phyloP scores from a whole-genome alignment of 31 red algal species.

The Endocladia muricata region DNA sequence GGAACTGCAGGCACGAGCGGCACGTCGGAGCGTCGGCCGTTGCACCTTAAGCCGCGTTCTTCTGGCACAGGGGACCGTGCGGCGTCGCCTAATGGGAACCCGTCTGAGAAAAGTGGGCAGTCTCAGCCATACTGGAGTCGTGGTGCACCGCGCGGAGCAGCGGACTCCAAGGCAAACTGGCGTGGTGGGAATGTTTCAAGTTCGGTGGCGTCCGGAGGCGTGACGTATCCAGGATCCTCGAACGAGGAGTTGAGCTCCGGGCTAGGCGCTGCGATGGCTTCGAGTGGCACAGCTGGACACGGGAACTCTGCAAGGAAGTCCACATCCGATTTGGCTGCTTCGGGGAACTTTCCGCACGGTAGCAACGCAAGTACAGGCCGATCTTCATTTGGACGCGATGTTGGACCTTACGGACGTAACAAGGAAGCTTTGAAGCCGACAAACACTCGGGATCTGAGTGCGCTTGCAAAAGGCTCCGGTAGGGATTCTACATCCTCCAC shows the following conservation, averaged over 20 bases:
- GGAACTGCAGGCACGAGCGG: no score
- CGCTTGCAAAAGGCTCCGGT: conserved; percentile 58
- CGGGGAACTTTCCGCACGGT: conserved; percentile 9
- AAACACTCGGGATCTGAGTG: conserved; percentile 62
- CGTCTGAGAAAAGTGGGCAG: conserved; percentile 13
- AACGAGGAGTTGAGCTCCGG: conserved; percentile 9
- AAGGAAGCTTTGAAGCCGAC: conserved; percentile 59
- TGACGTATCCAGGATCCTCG: conserved; percentile 33
- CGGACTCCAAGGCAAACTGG: conserved; percentile 70
- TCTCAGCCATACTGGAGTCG: conserved; percentile 58
- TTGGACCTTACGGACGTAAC: conserved; percentile 26
- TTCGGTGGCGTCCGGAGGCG: conserved; percentile 29
- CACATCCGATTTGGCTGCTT: conserved; percentile 8
- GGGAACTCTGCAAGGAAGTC: conserved; percentile 11
- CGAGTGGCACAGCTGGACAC: neutral
- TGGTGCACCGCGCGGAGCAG: conserved; percentile 22
- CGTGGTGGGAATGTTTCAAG: conserved; percentile 24
- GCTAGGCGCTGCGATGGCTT: neutral
- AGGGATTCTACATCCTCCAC: conserved; percentile 35
- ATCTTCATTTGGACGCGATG: conserved; percentile 35
- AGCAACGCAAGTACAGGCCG: conserved; percentile 10
- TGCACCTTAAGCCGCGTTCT: conserved; percentile 65
- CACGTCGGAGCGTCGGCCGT: conserved; percentile 57
- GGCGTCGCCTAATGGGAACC: conserved; percentile 35
- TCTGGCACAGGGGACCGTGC: conserved; percentile 40